Conservation (phyloP, 768 basidiomycete genomes). For the Erythrobasidium yunnanense region DNA sequence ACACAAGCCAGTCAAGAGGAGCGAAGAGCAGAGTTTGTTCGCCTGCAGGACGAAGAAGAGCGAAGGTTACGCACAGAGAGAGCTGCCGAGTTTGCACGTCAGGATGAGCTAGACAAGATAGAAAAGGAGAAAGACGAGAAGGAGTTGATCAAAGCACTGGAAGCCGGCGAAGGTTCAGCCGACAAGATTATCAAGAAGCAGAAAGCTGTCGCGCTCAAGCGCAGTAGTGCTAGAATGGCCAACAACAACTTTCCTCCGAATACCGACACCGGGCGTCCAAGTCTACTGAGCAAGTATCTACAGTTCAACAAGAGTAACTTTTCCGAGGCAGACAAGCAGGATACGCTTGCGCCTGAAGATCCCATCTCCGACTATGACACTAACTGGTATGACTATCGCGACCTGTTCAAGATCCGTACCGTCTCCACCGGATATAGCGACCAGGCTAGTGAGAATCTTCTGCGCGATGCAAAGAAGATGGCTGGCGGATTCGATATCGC, state of each 20-base stretch:
- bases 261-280: background rate
- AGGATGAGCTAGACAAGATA: conserved; percentile 42
- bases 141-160: conserved; percentile 28
- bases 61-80: conserved; percentile 39
- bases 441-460: background rate
- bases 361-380: conserved; percentile 20
- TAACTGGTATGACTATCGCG: conserved; percentile 17
- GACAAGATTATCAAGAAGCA: conserved; percentile 15
- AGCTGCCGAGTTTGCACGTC: conserved; percentile 27
- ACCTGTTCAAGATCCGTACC: conserved; percentile 15
- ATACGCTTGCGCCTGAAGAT: conserved; percentile 15
- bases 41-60: conserved; percentile 62
- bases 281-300: background rate
- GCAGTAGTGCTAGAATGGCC: conserved; percentile 26
- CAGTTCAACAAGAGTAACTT: conserved; percentile 6
- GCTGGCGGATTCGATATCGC: conserved; percentile 18
- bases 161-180: conserved; percentile 40
- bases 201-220: background rate
- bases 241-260: conserved; percentile 18
- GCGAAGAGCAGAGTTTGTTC: conserved; percentile 55
- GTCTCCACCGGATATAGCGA: background rate
- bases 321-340: background rate
- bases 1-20: conserved; percentile 63
- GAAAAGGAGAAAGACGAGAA: conserved; percentile 55
- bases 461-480: background rate